Evolutionary conservation across 225 moss, liverwort and hornwort genomes (phyloP), one percentile per base, ranked within the genome.

Genomic region (Lunularia cruciata): DNA sequence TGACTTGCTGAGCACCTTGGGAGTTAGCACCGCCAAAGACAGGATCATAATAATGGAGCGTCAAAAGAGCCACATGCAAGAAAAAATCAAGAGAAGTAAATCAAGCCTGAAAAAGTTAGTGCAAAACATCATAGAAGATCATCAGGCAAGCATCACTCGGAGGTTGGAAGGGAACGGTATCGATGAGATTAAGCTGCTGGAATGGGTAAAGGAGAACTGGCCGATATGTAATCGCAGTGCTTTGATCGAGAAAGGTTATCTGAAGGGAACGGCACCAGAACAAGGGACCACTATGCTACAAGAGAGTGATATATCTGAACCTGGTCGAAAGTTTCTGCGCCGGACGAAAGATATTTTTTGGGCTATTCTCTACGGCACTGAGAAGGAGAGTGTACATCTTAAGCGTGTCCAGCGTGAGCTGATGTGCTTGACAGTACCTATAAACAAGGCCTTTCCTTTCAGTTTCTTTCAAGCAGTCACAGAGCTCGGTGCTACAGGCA

Each of bases 381-480:
- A 0, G 14, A 76, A 73, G 1, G 3, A 61, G 3, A 73, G 70
- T 35, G 78, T 84, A 0, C 8, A 18, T 1, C 65, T 84, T 69
- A 35, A 37, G 0, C 81, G 84, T 10, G 73, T 76, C 38, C 73
- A 82, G 35, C 81, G 81, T 2, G 84, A 84, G 76, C 61, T 84
- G 3, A 49, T 84, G 54, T 81, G 78, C 34, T 73, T 84, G 22
- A 84, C 84, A 11, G 51, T 82, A 16, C 81, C 81, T 0, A 73
- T 75, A 3, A 31, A 70, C 0, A 84, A 84, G 33, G 84, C 81
- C 0, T 76, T 56, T 47, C 73, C 78, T 22, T 84, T 84, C 70
- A 78, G 67, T 31, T 84, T 84, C 65, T 82, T 84, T 46, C 78
- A 78, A 42, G 78, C 84, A 15, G 84, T 76, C 3, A 84, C 84